Conservation (phyloP, 1,284 basidiomycete species). For the Ganoderma lucidum region DNA sequence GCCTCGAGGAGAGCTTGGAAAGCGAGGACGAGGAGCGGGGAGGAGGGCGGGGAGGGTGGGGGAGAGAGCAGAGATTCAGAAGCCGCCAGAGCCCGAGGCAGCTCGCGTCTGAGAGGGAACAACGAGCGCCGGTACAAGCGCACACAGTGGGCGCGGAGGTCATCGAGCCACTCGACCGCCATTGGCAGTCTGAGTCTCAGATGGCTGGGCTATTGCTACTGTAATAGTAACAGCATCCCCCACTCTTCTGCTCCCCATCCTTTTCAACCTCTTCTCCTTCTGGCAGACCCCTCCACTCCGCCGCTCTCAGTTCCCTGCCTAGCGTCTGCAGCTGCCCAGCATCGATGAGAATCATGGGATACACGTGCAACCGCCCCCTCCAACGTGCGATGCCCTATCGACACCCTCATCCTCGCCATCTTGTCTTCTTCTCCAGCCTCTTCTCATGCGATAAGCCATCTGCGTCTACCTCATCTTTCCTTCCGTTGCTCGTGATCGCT, state of each 20-base stretch:
- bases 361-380: conserved; percentile 30
- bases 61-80: conserved; percentile 20
- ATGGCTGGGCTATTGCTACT: neutral
- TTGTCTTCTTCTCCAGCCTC: neutral
- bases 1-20: conserved; percentile 32
- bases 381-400: conserved; percentile 31
- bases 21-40: conserved; percentile 29
- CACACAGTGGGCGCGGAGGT: conserved; percentile 24
- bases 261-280: conserved; percentile 12
- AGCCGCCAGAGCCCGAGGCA: conserved; percentile 22
- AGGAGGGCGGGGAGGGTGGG: conserved; percentile 20
- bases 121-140: conserved; percentile 16
- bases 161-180: conserved; percentile 23
- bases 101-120: neutral
- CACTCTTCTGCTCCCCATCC: conserved; percentile 9
- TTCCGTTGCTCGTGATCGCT: conserved; percentile 14
- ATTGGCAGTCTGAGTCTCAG: conserved; percentile 1
- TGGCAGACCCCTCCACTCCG: neutral
- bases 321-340: neutral
- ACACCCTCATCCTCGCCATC: conserved; percentile 5
- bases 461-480: conserved; percentile 11
- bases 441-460: conserved; percentile 22
- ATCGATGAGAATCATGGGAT: conserved; percentile 16
- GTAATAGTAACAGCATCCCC: neutral
- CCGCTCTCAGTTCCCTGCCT: conserved; percentile 1